Base-by-base conservation (phyloP, 352 stramenopile genomes). In the Globisporangium parvum region DNA sequence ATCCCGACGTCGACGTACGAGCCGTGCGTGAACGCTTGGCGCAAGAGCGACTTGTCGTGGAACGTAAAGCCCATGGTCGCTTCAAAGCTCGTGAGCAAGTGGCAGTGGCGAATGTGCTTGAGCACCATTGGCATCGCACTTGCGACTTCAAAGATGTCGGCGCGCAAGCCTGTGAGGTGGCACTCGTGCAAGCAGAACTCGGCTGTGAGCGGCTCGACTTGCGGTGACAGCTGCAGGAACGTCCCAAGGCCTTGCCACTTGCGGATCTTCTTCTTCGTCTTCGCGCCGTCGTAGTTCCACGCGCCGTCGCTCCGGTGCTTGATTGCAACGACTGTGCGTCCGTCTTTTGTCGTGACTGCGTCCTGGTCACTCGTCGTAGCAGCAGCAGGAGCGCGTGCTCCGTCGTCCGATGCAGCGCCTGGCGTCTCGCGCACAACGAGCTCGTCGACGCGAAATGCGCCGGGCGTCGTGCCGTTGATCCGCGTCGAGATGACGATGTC, bases 81-180 rank as follows among this genome's bases (percentile, higher is more conserved):
- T 59, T 87, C 77, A 53, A 95, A 93, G 42, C 67, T 84, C 20
- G 70, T 65, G 3, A 93, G 62, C 21, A 90, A 50, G 23, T 74
- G 77, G 57, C 80, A 90, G 55, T 95, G 74, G 12, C 82, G 80
- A 28, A 95, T 65, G 62, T 91, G 85, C 66, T 91, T 91, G 20
- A 93, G 66, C 45, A 91, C 68, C 80, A 95, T 88, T 18, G 85
- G 84, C 76, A 95, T 88, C n/a, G 78, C 80, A 26, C 71, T 85
- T 15, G 70, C 80, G n/a, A 91, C 48, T 55, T 95, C 85, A 41
- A 93, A 92, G 2, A 95, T 68, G 47, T 95, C 85, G 18, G 80
- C 63, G 0, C 82, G 80, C 37, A 95, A 60, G 18, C 85, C 85
- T 0, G 83, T 93, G 47, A 93, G 63, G 47, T 92, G 73, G 31